Percentiles rank a stretch among this genome's conserved stretches.
Conservation (phyloP, 1,284 basidiomycete species). For the Fistulinella staudtii region DNA sequence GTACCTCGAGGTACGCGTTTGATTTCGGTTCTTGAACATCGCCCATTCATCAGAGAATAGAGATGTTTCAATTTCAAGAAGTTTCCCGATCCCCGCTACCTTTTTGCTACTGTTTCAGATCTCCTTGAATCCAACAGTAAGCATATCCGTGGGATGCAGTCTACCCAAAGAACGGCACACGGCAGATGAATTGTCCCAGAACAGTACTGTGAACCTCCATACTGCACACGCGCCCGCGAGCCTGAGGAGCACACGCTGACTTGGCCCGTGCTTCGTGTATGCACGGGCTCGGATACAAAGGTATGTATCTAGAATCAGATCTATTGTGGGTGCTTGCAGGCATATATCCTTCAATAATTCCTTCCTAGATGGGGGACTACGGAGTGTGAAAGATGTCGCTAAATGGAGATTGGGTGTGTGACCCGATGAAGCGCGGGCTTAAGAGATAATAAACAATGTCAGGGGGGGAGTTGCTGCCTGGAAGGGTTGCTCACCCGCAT, state of each 20-base stretch:
- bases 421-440: conserved; percentile 38
- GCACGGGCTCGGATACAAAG: no score
- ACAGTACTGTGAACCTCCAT: no score
- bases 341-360: neutral
- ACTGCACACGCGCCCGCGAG: no score
- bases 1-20: neutral
- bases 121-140: no score
- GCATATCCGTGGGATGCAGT: no score
- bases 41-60: neutral
- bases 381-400: conserved; percentile 15
- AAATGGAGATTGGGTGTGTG: conserved; percentile 23
- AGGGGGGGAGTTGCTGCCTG: neutral
- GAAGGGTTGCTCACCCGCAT: neutral
- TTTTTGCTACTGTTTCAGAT: neutral
- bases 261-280: no score
- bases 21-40: neutral
- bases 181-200: no score
- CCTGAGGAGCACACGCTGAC: no score
- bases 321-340: no score
- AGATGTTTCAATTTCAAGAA: neutral
- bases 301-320: no score
- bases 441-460: conserved; percentile 46
- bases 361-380: neutral
- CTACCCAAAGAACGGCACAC: no score
- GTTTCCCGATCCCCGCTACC: neutral